A percentile compares a stretch with the other conserved stretches of the same genome.
Conservation (phyloP, 2,329 filamentous ascomycete species). For the Alternaria dauci region DNA sequence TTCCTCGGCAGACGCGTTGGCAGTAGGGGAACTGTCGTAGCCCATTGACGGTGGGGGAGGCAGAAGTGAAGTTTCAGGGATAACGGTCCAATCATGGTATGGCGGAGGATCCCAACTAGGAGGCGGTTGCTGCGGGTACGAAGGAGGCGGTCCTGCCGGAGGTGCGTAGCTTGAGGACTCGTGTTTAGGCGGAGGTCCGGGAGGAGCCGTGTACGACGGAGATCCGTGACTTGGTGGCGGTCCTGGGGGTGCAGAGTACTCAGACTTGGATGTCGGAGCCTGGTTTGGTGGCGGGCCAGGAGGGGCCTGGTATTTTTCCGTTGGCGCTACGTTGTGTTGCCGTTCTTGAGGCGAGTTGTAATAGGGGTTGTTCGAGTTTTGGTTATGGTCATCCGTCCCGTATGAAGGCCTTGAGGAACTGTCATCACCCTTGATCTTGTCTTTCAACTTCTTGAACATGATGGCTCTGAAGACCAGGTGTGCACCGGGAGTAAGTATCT, state of each 20-base stretch:
- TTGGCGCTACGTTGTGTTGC: constrained; percentile 22
- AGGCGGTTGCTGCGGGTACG: constrained; percentile 43
- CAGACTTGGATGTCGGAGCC: constrained; percentile 13
- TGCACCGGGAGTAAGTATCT: not conserved
- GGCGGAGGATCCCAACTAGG: constrained; percentile 59
- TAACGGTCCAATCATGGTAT: constrained; percentile 76
- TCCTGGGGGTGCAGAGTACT: constrained; percentile 34
- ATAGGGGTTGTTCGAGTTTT: constrained; percentile 38
- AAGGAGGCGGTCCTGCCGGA: constrained; percentile 42
- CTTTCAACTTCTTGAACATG: constrained; percentile 50
- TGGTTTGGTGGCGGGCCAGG: constrained; percentile 43
- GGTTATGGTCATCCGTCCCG: constrained; percentile 33
- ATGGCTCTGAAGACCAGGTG: not conserved
- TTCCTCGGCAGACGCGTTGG: constrained; percentile 72
- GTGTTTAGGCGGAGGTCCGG: constrained; percentile 30
- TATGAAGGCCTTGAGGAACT: constrained; percentile 24
- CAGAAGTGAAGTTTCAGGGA: constrained; percentile 76
- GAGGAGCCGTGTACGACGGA: constrained; percentile 27
- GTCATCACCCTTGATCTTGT: constrained; percentile 44
- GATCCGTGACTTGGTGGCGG: constrained; percentile 33
- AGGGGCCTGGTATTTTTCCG: constrained; percentile 42
- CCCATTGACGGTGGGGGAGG: constrained; percentile 75
- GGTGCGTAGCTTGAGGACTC: constrained; percentile 34
- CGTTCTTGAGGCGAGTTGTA: constrained; percentile 28
- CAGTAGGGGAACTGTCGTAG: constrained; percentile 70